phyloP scores from a whole-genome alignment of 176 grass and related monocot genomes.

The Triticum timopheevii region DNA sequence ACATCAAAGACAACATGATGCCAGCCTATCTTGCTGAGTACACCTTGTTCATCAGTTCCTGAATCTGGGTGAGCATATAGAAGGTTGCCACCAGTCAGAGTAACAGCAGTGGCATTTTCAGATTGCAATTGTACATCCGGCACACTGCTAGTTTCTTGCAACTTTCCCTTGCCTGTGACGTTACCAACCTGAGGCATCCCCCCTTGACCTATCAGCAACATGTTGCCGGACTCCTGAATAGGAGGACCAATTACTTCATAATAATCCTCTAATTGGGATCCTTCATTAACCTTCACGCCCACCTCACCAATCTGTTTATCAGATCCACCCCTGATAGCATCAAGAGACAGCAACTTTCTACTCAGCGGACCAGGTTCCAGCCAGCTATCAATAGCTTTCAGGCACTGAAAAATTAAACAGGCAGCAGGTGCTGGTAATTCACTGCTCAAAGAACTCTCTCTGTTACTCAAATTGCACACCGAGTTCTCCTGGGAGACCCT shows the following conservation, averaged over 20 bases:
- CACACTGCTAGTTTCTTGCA: conserved; percentile 21
- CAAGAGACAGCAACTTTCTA: too few species aligned
- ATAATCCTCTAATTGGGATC: conserved; percentile 12
- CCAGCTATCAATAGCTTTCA: conserved; percentile 84
- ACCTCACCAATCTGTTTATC: conserved; percentile 9
- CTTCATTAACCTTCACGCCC: conserved; percentile 29
- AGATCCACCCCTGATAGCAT: too few species aligned
- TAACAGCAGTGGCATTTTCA: conserved; percentile 6
- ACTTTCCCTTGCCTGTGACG: conserved; percentile 31
- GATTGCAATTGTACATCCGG: too few species aligned
- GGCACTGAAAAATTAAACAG: conserved; percentile 71
- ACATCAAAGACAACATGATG: conserved; percentile 76
- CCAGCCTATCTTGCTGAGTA: conserved; percentile 57
- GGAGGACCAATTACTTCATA: conserved; percentile 20
- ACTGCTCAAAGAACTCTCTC: too few species aligned
- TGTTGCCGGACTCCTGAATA: conserved; percentile 6
- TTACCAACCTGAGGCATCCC: conserved; percentile 24
- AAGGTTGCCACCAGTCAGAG: conserved; percentile 47
- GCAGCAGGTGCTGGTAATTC: conserved; percentile 16
- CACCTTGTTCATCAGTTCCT: conserved; percentile 54
- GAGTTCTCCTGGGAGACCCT: conserved; percentile 66
- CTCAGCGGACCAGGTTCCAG: conserved; percentile 12
- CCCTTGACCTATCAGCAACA: conserved; percentile 34
- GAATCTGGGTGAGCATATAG: conserved; percentile 50
- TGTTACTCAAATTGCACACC: conserved; percentile 16